Base-by-base conservation (phyloP, 768 basidiomycete species). In the Hericium alpestre region DNA sequence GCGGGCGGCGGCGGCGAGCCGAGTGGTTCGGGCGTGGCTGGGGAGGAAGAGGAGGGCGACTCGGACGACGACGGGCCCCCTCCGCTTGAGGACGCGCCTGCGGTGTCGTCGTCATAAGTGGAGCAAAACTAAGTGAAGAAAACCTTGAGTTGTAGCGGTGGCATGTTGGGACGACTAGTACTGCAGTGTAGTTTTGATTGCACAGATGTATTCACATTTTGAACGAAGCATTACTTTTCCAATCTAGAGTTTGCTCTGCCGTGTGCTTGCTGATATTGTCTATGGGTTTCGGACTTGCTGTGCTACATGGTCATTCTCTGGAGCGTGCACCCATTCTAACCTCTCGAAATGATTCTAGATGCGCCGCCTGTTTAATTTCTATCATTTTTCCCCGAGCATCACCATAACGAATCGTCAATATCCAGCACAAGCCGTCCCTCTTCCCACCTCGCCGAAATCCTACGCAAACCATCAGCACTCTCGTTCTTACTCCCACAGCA, bases 31-130 rank as follows among this genome's bases (percentile, higher is more conserved):
- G 63, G 64, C 40, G 63, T 40, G 4, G 67, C 46, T 25, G 73
- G 60, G 22, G 74, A 68, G 18, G 77, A 65, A 22, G 74, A 70
- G 20, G 79, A 75, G 12, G 74, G 76, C 43, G 80, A 79, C 5
- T 68, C 66, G 39, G 76, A 77, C 38, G 83, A 82, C 51, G 86
- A 84, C 43, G 87, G 82, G 53, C 88, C 87, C 56, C 90, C 90
- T 53, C 86, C 89, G 63, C 84, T 92, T 50, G 90, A 91, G 72
- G 81, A 83, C n/a, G 75, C 74, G 64, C 65, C 73, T 20, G 27
- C 71, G 50, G 78, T 78, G 65, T 25, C 25, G 25, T 63, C 65
- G 60, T 75, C 71, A 67, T 65, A 32, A 40, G 38, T 43, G 43
- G n/a, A 46, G 9, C n/a, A 46, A 46, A 46, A 22, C 22, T 20